These are phyloP conservation scores for Barbarea vulgaris DNA, from an alignment of 345 rosid species.

Conservation along the genomic window DNA sequence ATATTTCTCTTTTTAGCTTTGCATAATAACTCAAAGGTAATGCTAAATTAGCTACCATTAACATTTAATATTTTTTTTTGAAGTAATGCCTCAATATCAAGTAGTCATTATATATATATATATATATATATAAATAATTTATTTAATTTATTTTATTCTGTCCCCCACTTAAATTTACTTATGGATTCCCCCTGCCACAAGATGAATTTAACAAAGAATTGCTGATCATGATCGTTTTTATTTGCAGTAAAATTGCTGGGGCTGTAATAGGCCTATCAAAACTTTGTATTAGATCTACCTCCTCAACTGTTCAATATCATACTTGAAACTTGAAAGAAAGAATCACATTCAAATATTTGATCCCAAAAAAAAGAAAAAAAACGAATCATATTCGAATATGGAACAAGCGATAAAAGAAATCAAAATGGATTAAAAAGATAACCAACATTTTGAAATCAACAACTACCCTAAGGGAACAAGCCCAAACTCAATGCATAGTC, in stretches of 20 bases:
- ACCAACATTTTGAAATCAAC: background rate
- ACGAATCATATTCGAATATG: too few species aligned
- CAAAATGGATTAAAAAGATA: background rate
- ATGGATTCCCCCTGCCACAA: background rate
- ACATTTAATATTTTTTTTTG: background rate
- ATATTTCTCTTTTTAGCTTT: background rate
- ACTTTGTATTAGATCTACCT: too few species aligned
- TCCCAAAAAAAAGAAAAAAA: too few species aligned
- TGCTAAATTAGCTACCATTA: background rate
- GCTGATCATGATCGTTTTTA: too few species aligned
- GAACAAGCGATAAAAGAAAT: background rate
- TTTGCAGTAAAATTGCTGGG: too few species aligned
- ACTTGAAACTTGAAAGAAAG: too few species aligned
- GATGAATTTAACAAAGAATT: too few species aligned
- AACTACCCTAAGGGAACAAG: background rate
- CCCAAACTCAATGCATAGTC: background rate
- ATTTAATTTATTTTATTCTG: background rate
- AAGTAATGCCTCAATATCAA: background rate
- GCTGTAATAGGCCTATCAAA: too few species aligned
- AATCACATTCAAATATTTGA: too few species aligned
- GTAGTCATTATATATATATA: background rate
- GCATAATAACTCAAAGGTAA: background rate
- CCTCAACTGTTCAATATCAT: too few species aligned
- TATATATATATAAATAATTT: background rate
- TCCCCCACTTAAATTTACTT: background rate